Evolutionary conservation across 768 basidiomycete genomes (phyloP).

Genomic region (Boletus eberwhitei): DNA sequence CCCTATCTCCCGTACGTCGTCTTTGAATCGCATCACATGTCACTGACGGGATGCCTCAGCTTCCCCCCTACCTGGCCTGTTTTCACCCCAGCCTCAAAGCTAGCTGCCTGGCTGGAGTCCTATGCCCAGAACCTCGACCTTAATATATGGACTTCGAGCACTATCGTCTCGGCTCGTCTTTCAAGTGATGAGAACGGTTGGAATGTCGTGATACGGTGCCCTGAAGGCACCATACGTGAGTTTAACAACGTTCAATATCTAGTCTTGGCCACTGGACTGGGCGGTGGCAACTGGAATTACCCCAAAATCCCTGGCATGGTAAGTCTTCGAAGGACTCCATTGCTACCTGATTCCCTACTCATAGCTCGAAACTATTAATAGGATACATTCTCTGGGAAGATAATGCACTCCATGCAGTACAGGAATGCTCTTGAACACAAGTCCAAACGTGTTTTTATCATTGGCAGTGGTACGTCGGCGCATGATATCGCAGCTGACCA

Average conservation of each 20-base stretch:
- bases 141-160: conserved; percentile 55
- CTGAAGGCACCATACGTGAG: conserved; percentile 28
- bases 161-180: conserved; percentile 28
- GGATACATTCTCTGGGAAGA: conserved; percentile 2
- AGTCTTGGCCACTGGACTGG: conserved; percentile 51
- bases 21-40: background rate
- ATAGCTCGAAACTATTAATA: background rate
- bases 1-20: conserved; percentile 47
- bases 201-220: conserved; percentile 38
- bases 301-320: conserved; percentile 44
- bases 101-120: conserved; percentile 59
- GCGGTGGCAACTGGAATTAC: conserved; percentile 37
- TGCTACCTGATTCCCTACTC: background rate
- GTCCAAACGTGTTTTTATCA: conserved; percentile 3
- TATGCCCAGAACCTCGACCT: conserved; percentile 57
- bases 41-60: conserved; percentile 21
- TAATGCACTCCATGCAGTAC: conserved; percentile 5
- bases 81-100: conserved; percentile 44
- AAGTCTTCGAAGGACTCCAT: background rate
- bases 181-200: conserved; percentile 34
- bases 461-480: conserved; percentile 4
- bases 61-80: conserved; percentile 54
- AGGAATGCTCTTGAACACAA: conserved; percentile 1
- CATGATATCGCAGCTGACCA: conserved; percentile 7
- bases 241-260: conserved; percentile 42